A percentile compares a stretch with the other conserved stretches of the same genome.
These are phyloP conservation scores for Haplographium delicatum DNA, from an alignment of 495 filamentous ascomycete species.

Conservation along the genomic window DNA sequence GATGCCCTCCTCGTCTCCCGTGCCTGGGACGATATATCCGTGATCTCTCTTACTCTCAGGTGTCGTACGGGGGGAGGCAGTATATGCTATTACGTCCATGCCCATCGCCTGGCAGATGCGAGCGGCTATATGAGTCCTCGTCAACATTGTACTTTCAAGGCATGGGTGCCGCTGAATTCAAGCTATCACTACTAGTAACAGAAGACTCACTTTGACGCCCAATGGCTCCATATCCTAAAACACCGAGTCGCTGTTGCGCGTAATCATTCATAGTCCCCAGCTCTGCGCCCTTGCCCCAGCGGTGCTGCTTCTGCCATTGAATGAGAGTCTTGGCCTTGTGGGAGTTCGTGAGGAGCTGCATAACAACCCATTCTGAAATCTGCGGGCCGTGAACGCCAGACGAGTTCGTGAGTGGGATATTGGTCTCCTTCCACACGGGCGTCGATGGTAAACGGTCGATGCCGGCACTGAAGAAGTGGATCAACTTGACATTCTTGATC, in stretches of 20 bases:
- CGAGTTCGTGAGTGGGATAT: conserved; percentile 64
- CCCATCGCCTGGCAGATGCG: conserved; percentile 66
- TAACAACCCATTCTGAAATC: conserved; percentile 74
- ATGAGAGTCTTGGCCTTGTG: conserved; percentile 37
- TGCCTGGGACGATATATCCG: conserved; percentile 67
- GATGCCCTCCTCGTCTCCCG: conserved; percentile 69
- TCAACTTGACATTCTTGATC: conserved; percentile 57
- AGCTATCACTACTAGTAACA: conserved; percentile 7
- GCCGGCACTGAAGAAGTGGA: conserved; percentile 74
- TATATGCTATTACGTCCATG: conserved; percentile 79
- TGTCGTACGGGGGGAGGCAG: conserved; percentile 53
- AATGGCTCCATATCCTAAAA: conserved; percentile 82
- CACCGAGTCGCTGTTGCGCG: conserved; percentile 50
- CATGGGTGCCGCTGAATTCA: too few relatives aligned
- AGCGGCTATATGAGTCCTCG: conserved; percentile 32
- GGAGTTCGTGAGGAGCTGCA: conserved; percentile 43
- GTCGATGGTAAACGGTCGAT: conserved; percentile 58
- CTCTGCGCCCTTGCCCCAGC: conserved; percentile 39
- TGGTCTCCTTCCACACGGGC: conserved; percentile 58
- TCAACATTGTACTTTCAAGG: too few relatives aligned
- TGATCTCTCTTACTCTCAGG: conserved; percentile 53
- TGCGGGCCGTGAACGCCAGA: conserved; percentile 79
- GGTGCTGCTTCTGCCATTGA: conserved; percentile 44
- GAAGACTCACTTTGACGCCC: conserved; percentile 31
- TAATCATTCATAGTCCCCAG: conserved; percentile 37